A percentile compares a stretch with the other conserved stretches of the same genome.
Conservation (phyloP, 2,329 filamentous ascomycete genomes). For the Xylariaceae sp. region DNA sequence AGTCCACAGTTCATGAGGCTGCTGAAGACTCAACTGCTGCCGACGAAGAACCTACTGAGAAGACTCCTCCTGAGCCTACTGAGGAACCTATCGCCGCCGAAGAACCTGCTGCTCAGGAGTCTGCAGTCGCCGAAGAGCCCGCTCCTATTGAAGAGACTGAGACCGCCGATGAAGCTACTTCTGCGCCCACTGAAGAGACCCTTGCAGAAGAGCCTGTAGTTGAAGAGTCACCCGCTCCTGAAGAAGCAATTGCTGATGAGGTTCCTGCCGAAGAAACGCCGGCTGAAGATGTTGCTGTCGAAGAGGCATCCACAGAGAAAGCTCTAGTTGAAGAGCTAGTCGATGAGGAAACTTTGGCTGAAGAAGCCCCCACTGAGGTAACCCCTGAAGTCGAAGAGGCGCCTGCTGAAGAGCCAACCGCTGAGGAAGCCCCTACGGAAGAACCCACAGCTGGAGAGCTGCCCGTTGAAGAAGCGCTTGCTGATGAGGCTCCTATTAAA, state of each 20-base stretch:
- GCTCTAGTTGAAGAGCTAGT: background rate
- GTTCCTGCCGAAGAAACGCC: background rate
- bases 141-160: background rate
- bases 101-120: background rate
- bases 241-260: slow-evolving; percentile 2
- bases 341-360: background rate
- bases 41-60: background rate
- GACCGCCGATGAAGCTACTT: background rate
- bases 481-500: slow-evolving; percentile 1
- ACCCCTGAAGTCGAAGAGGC: background rate
- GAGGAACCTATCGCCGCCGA: background rate
- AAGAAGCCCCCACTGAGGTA: slow-evolving; percentile 1
- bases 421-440: slow-evolving; percentile 3
- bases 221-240: background rate
- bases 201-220: background rate
- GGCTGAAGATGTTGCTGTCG: background rate
- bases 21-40: background rate
- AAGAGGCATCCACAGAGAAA: background rate
- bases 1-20: slow-evolving; percentile 5
- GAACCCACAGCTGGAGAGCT: background rate
- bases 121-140: background rate
- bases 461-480: slow-evolving; percentile 1
- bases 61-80: background rate
- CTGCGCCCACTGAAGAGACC: background rate
- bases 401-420: background rate